phyloP scores from a whole-genome alignment of 208 protist species.

The Trypanosoma avium region DNA sequence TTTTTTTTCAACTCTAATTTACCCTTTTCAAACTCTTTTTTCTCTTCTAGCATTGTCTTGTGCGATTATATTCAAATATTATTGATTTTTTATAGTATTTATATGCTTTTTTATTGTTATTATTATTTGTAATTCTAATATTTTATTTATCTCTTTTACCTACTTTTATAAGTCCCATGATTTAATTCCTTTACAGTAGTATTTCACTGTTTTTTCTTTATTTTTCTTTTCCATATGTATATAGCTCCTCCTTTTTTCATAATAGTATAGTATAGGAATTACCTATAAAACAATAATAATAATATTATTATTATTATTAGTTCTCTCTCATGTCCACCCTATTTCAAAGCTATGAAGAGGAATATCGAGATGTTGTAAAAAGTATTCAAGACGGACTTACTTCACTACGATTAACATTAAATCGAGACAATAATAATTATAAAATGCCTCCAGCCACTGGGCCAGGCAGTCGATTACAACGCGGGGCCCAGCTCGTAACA shows the following conservation, averaged over 20 bases:
- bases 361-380: conserved; percentile 58
- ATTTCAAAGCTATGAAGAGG: conserved; percentile 73
- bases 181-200: no score
- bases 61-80: no score
- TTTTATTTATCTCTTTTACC: no score
- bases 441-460: conserved; percentile 50
- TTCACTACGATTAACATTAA: conserved; percentile 36
- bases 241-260: no score
- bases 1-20: no score
- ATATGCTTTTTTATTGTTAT: no score
- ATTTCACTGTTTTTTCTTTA: background rate
- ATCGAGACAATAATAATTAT: conserved; percentile 36
- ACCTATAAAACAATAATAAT: background rate
- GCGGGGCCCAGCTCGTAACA: conserved; percentile 31
- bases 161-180: no score
- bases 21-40: background rate
- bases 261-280: no score
- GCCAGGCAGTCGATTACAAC: conserved; percentile 52
- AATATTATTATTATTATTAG: background rate
- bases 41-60: background rate
- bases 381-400: conserved; percentile 44
- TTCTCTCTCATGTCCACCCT: conserved; percentile 66
- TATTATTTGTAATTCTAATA: no score
- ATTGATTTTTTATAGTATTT: no score
- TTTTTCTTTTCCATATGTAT: no score